Evolutionary conservation across 495 filamentous ascomycete species (phyloP).

Genomic region (Penicillium nucicola): DNA sequence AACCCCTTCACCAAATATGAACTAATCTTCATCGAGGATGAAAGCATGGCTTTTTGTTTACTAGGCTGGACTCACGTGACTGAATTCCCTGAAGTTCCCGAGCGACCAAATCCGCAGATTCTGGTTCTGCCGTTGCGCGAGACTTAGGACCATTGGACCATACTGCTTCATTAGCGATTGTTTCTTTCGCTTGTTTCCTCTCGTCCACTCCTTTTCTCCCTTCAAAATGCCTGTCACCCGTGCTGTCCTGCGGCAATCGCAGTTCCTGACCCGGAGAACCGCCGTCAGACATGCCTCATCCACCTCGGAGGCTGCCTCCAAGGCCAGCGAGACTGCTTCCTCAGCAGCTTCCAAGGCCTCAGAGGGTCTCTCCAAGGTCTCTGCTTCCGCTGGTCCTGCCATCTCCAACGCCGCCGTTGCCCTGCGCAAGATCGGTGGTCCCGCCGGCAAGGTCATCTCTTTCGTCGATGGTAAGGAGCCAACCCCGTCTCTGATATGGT

Average conservation of each 20-base stretch:
- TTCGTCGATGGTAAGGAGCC: constrained; percentile 77
- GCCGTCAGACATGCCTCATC: constrained; percentile 61
- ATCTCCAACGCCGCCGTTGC: constrained; percentile 67
- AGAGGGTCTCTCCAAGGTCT: constrained; percentile 80
- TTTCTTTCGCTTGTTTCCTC: constrained; percentile 24
- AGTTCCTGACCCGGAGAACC: constrained; percentile 54
- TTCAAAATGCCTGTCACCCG: constrained; percentile 52
- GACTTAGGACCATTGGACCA: constrained; percentile 42
- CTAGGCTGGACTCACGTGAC: constrained; percentile 19
- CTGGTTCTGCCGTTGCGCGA: constrained; percentile 42
- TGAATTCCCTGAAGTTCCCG: constrained; percentile 44
- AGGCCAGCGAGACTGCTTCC: constrained; percentile 64
- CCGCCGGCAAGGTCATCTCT: constrained; percentile 74
- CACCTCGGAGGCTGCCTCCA: constrained; percentile 64
- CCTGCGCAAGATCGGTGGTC: constrained; percentile 76
- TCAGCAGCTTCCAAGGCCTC: constrained; percentile 71
- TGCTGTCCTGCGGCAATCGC: constrained; percentile 60
- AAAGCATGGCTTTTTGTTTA: not conserved
- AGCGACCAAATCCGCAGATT: constrained; percentile 43
- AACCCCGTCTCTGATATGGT: not conserved
- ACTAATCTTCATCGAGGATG: no score
- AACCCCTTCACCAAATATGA: not conserved
- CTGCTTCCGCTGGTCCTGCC: constrained; percentile 74
- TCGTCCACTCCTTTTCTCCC: constrained; percentile 26
- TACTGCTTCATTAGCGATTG: constrained; percentile 31